Evolutionary conservation across 2,329 filamentous ascomycete genomes (phyloP), one percentile per base, ranked within the genome.

Genomic region (Pestalotiopsis sp.): DNA sequence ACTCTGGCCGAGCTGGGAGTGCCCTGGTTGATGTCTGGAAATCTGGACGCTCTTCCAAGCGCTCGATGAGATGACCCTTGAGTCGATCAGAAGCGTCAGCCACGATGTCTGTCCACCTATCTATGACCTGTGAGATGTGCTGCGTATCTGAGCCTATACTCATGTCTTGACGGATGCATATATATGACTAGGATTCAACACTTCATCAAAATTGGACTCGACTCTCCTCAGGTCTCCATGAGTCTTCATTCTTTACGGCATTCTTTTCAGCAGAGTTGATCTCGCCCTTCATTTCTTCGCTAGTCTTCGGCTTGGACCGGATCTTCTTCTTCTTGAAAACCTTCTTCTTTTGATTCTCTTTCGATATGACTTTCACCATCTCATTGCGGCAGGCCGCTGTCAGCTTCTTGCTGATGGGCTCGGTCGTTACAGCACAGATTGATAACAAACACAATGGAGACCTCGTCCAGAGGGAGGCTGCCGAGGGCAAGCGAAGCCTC

Each of bases 301-400:
- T 27, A 31, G 27, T 62, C 57, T 13, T 23, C 59, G 59, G 59
- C 59, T 62, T 23, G 59, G 59, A 12, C 59, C 59, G 59, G 5
- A 31, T 31, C 27, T 31, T 31, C 27, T 31, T 31, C 27, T 31
- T 31, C 5, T 31, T 9, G 1, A 9, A 31, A 25, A 25, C 25
- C 5, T 31, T 31, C 5, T 7, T 31, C 27, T 31, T 39, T 39
- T 25, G 5, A 23, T 17, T n/a, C 52, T 14, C 14, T 14, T 14
- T 39, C n/a, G 41, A 57, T n/a, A 39, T 55, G 20, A 4, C 27
- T 39, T 66, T 66, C 52, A 58, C 14, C 38, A 17, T 59, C 25
- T 59, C 64, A 36, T 36, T 66, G 49, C 64, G 52, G 64, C 64
- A 66, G 49, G 64, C 64, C 52, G 64, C 64, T 25, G 14, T 66